Evolutionary conservation across 2,329 filamentous ascomycete species (phyloP), one percentile per base, ranked within the genome.

Genomic region (Diaporthe destruens): DNA sequence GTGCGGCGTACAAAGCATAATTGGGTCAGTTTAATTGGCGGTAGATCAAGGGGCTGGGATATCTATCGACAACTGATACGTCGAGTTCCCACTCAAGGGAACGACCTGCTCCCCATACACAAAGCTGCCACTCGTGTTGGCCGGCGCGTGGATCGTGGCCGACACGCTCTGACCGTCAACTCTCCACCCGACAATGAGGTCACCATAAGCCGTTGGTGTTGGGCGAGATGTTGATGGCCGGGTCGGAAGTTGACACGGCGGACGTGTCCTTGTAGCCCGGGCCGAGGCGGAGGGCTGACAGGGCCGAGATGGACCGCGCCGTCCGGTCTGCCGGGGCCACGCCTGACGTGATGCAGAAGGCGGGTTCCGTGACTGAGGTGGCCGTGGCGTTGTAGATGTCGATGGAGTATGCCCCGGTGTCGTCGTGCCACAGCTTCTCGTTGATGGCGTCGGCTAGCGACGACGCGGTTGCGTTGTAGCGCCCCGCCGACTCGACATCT

Each of bases 141-240:
- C 32, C 47, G 61, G 61, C 47, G 61, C 61, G 1, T 20, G n/a
- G n/a, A 66, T 14, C 32, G 61, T 66, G 14, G 61, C 61, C 32
- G n/a, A 39, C 14, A 53, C 2, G 29, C 14, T 66, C 32, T 39
- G 47, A 1, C 61, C 32, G 4, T 66, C 32, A 1, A 53, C 44
- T 47, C 25, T 20, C 61, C 61, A 65, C 44, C 51, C 32, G 8
- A 65, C 61, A 25, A 20, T 39, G 11, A 65, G 61, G n/a, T 39
- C 61, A 29, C 61, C 61, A 36, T 18, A 51, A 32, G 61, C 29
- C 83, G 16, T 80, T 83, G 32, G 83, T 86, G 75, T 86, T 86
- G 14, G 86, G 84, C 3, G 84, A 85, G 49, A 85, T 81, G 71
- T 80, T 83, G 39, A 74, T 49, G 2, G 70, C 71, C 6, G 71